Evolutionary conservation across 495 filamentous ascomycete species (phyloP).

Genomic region (Neurospora africana): DNA sequence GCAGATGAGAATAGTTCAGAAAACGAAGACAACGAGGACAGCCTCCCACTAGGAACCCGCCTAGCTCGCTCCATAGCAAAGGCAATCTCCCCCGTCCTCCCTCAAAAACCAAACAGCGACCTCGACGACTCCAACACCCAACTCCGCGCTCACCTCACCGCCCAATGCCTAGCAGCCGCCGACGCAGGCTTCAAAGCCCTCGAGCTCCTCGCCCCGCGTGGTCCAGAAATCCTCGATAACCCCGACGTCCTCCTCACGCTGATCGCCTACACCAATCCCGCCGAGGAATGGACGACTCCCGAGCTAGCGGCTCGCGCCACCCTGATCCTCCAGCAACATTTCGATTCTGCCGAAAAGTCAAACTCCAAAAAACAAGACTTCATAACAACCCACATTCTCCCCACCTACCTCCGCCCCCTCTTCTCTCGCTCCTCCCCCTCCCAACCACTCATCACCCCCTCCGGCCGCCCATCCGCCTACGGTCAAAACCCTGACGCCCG

Average conservation of each 20-base stretch:
- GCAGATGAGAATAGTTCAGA: neutral
- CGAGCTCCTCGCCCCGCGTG: constrained; percentile 1
- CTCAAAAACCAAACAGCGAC: neutral
- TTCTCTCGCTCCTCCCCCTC: constrained; percentile 52
- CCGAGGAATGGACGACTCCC: constrained; percentile 46
- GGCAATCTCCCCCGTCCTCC: constrained; percentile 7
- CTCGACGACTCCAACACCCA: neutral
- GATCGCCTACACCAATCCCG: constrained; percentile 35
- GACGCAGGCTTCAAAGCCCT: constrained; percentile 4
- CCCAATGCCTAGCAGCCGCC: constrained; percentile 3
- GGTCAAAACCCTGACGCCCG: constrained; percentile 9
- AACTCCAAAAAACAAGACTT: constrained; percentile 15
- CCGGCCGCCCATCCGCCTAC: constrained; percentile 33
- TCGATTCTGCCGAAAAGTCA: constrained; percentile 4
- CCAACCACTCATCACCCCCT: constrained; percentile 43
- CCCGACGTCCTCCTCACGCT: constrained; percentile 19
- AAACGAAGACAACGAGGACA: neutral
- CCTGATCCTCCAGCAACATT: constrained; percentile 32
- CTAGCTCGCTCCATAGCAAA: constrained; percentile 5
- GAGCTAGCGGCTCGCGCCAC: constrained; percentile 22
- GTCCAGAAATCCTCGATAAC: constrained; percentile 2
- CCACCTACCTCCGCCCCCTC: constrained; percentile 49
- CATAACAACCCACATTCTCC: constrained; percentile 46
- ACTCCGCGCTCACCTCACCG: neutral
- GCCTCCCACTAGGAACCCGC: neutral